phyloP scores from a whole-genome alignment of 306 rosid genomes.

The Dalbergia oliveri region DNA sequence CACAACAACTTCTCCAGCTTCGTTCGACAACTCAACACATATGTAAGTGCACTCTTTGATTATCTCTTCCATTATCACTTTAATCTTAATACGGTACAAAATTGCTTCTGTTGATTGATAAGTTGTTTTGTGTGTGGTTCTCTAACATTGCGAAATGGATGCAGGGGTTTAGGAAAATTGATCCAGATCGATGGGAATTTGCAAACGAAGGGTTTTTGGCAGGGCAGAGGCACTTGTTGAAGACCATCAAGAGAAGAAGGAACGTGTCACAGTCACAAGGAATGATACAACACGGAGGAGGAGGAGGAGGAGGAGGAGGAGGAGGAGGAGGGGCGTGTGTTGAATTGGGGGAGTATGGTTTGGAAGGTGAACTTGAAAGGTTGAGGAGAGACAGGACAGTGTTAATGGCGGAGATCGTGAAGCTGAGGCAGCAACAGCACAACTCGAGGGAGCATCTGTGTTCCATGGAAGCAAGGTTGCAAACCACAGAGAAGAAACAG shows the following conservation, averaged over 20 bases:
- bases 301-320: too few relatives aligned
- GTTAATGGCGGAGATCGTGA: slow-evolving; percentile 74
- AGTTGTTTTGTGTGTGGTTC: not conserved
- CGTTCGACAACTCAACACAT: slow-evolving; percentile 96
- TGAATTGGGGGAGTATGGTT: slow-evolving; percentile 80
- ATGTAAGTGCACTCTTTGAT: slow-evolving; percentile 58
- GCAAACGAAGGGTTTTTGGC: slow-evolving; percentile 93
- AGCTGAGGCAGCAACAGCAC: slow-evolving; percentile 78
- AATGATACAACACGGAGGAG: slow-evolving; percentile 51
- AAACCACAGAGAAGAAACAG: slow-evolving; percentile 76
- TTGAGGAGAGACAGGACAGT: slow-evolving; percentile 70
- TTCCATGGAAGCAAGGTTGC: slow-evolving; percentile 71
- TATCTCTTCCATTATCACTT: not conserved
- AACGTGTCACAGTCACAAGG: slow-evolving; percentile 63
- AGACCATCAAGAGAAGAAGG: slow-evolving; percentile 89
- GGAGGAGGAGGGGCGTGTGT: slow-evolving; percentile 63
- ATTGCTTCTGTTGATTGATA: too few relatives aligned
- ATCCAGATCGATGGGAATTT: slow-evolving; percentile 97
- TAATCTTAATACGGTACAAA: too few relatives aligned
- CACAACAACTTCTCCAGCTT: slow-evolving; percentile 95
- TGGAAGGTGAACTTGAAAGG: slow-evolving; percentile 75
- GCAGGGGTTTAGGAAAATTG: slow-evolving; percentile 94
- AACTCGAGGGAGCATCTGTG: slow-evolving; percentile 61
- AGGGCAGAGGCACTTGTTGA: slow-evolving; percentile 79
- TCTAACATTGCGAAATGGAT: not conserved